Percentiles rank a stretch among this genome's conserved stretches.
phyloP scores from a whole-genome alignment of 306 rosid species.

The Rosa persica region DNA sequence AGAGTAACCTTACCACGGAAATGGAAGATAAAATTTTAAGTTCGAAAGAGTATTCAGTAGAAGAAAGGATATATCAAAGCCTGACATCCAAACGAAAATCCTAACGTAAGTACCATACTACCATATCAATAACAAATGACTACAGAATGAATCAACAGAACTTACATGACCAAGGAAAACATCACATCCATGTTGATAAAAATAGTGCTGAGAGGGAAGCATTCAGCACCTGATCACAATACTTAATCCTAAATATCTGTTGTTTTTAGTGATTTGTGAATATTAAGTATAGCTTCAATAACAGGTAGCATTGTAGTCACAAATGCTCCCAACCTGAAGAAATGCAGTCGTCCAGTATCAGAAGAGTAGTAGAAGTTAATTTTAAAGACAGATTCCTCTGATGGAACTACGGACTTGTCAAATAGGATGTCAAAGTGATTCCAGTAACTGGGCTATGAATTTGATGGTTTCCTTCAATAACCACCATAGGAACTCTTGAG shows the following conservation, averaged over 20 bases:
- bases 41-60: not conserved
- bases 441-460: too few relatives aligned
- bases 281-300: conserved; percentile 9
- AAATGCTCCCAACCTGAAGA: conserved; percentile 80
- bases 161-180: conserved; percentile 88
- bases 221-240: not conserved
- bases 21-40: too few relatives aligned
- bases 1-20: not conserved
- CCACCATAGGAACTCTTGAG: too few relatives aligned
- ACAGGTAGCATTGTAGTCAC: conserved; percentile 49
- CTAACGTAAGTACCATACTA: not conserved
- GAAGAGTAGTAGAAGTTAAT: conserved; percentile 80
- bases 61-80: not conserved
- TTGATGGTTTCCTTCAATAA: too few relatives aligned
- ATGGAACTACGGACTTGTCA: conserved; percentile 72
- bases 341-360: conserved; percentile 76
- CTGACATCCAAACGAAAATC: not conserved
- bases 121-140: not conserved
- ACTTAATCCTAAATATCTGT: not conserved
- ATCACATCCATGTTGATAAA: conserved; percentile 54
- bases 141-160: conserved; percentile 19
- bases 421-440: too few relatives aligned
- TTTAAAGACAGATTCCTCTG: conserved; percentile 62
- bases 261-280: not conserved
- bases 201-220: conserved; percentile 51